Conservation (phyloP, 345 rosid species). For the Arabis alpina region DNA sequence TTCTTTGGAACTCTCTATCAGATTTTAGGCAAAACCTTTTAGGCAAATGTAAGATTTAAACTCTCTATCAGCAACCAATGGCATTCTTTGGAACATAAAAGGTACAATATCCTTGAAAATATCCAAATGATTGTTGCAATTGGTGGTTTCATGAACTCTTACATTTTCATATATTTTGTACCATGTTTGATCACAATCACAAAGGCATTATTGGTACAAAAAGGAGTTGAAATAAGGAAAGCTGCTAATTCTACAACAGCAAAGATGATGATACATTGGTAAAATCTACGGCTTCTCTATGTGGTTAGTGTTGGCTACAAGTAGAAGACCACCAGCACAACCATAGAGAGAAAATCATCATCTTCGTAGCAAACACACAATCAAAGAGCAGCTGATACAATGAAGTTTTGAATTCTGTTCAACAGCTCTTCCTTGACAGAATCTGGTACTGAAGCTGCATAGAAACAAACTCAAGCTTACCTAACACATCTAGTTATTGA, state of each 20-base stretch:
- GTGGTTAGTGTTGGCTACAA: slow-evolving; percentile 7
- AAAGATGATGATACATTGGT: slow-evolving; percentile 24
- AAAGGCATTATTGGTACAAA: slow-evolving; percentile 2
- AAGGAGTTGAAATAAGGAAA: neutral
- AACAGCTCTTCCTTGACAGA: slow-evolving; percentile 70
- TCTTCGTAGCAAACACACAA: slow-evolving; percentile 1
- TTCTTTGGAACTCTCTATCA: too few relatives aligned
- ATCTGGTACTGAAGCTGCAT: slow-evolving; percentile 74
- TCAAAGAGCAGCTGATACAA: slow-evolving; percentile 50
- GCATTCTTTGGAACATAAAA: too few relatives aligned
- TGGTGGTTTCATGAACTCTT: neutral
- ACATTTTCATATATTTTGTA: neutral
- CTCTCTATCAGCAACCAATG: too few relatives aligned
- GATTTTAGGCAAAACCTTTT: too few relatives aligned
- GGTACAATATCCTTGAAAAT: neutral
- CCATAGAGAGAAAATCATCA: neutral
- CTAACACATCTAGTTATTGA: neutral
- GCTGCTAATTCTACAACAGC: slow-evolving; percentile 23
- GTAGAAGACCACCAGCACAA: neutral
- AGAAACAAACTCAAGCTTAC: neutral
- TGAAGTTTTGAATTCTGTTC: slow-evolving; percentile 64
- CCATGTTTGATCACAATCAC: neutral
- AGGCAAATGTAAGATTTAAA: too few relatives aligned
- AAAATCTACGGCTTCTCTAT: neutral
- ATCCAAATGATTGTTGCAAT: neutral